These are phyloP conservation scores for Diaporthe australafricana DNA, from an alignment of 2,329 filamentous ascomycete species.

Conservation along the genomic window DNA sequence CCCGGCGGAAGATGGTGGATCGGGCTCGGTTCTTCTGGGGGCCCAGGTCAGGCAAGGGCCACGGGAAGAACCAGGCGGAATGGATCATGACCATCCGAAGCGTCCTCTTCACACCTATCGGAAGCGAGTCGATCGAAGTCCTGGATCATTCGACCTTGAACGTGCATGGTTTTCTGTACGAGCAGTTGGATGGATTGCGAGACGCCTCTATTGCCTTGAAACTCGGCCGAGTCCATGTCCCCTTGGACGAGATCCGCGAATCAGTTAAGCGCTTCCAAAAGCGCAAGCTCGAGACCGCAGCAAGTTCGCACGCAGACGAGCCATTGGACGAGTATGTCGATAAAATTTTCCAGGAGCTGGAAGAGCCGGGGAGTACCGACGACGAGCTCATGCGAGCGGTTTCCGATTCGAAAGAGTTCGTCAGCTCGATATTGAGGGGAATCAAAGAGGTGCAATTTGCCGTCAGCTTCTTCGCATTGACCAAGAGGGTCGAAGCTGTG, in stretches of 20 bases:
- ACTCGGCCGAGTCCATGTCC: slow-evolving; percentile 88
- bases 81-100: slow-evolving; percentile 92
- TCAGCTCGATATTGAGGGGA: slow-evolving; percentile 88
- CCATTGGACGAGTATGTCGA: slow-evolving; percentile 73
- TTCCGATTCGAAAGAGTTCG: slow-evolving; percentile 92
- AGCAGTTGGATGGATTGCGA: slow-evolving; percentile 84
- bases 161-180: slow-evolving; percentile 90
- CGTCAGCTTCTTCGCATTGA: slow-evolving; percentile 88
- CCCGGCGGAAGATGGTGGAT: slow-evolving; percentile 90
- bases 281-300: slow-evolving; percentile 51
- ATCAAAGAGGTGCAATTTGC: slow-evolving; percentile 98
- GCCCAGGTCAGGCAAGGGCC: slow-evolving; percentile 69
- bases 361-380: slow-evolving; percentile 72
- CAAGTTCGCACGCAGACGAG: slow-evolving; percentile 52
- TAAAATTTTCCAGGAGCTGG: slow-evolving; percentile 80
- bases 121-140: slow-evolving; percentile 85
- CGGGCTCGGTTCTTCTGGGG: slow-evolving; percentile 90
- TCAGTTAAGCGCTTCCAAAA: slow-evolving; percentile 69
- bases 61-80: slow-evolving; percentile 81
- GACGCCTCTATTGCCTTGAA: slow-evolving; percentile 93
- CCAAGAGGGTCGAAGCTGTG: slow-evolving; percentile 79
- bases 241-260: slow-evolving; percentile 84
- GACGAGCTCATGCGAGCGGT: slow-evolving; percentile 83
- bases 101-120: slow-evolving; percentile 88
- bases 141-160: slow-evolving; percentile 90